Evolutionary conservation across 371 early-diverging fungal species (phyloP), one percentile per base, ranked within the genome.

Genomic region (Parasitella parasitica): DNA sequence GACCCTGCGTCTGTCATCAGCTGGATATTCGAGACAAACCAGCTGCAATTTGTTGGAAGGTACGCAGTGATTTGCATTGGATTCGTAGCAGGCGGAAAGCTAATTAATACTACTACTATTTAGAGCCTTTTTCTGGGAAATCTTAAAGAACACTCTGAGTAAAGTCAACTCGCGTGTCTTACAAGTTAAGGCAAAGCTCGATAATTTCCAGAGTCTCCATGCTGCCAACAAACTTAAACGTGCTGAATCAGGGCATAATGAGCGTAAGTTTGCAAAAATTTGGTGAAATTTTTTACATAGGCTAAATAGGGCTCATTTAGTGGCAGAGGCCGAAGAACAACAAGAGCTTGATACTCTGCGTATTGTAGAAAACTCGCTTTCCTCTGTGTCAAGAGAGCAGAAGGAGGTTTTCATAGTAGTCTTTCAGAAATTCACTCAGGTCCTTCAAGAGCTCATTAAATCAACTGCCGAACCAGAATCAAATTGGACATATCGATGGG

Each of bases 101-200:
- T 11, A 24, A 48, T 39, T 20, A 9, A n/a, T n/a, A n/a, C n/a
- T n/a, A n/a, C n/a, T 12, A 15, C 50, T 22, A 41, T 54, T 27
- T 61, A 77, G 83, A 65, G 82, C 86, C 53, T 88, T 86, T 63
- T 62, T 86, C 34, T 94, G 93, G 94, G 86, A 90, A 58, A 91
- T 92, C 43, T 70, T 94, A 54, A 84, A 84, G 64, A 91, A 89
- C 57, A 91, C 93, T 0, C 64, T 94, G 11, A 82, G 77, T 69
- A 96, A 96, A 74, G 90, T 93, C 54, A 89, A 89, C 39, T 80
- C 89, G 32, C 91, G 94, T 65, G 91, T 91, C 12, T 75, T 64
- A 13, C 94, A 94, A 77, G 85, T 94, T 41, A 77, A 86, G 59
- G 66, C 69, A 26, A 84, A 84, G 56, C 67, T 83, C 52, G 73